Percentiles rank a stretch among this genome's conserved stretches.
Evolutionary conservation across 2,329 filamentous ascomycete genomes (phyloP).

Genomic region (Conoideocrella luteorostrata): DNA sequence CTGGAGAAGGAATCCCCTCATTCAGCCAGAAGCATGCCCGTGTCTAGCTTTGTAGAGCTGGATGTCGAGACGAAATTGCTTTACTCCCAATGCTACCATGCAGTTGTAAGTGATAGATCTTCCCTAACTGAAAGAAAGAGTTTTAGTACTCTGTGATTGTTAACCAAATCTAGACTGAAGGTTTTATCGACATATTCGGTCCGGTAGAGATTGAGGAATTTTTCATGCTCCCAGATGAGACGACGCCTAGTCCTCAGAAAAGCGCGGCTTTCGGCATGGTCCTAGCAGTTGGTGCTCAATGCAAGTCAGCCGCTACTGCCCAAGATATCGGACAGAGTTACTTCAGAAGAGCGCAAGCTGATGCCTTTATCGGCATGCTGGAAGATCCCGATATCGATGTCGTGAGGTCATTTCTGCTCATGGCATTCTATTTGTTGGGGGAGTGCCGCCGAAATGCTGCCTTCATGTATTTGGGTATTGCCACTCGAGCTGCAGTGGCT

Average conservation of each 20-base stretch:
- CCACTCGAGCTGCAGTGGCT: slow-evolving; percentile 49
- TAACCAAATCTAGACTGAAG: slow-evolving; percentile 22
- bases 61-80: slow-evolving; percentile 12
- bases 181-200: slow-evolving; percentile 26
- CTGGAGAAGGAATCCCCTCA: slow-evolving; percentile 36
- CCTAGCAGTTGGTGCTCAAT: slow-evolving; percentile 19
- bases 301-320: slow-evolving; percentile 20
- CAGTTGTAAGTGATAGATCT: slow-evolving; percentile 12
- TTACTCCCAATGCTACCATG: slow-evolving; percentile 13
- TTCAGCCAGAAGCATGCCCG: slow-evolving; percentile 3
- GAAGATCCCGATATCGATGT: slow-evolving; percentile 49
- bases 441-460: slow-evolving; percentile 53
- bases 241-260: slow-evolving; percentile 5
- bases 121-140: background rate
- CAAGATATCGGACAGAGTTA: slow-evolving; percentile 30
- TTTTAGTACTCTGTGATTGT: background rate
- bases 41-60: slow-evolving; percentile 8
- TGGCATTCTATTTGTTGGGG: slow-evolving; percentile 54
- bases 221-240: slow-evolving; percentile 9
- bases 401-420: slow-evolving; percentile 45
- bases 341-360: slow-evolving; percentile 20
- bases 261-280: slow-evolving; percentile 31
- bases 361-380: slow-evolving; percentile 24
- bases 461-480: slow-evolving; percentile 58
- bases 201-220: slow-evolving; percentile 21